Percentiles rank a stretch among this genome's conserved stretches.
Conservation (phyloP, 106 monocot genomes). For the Acorus calamus region DNA sequence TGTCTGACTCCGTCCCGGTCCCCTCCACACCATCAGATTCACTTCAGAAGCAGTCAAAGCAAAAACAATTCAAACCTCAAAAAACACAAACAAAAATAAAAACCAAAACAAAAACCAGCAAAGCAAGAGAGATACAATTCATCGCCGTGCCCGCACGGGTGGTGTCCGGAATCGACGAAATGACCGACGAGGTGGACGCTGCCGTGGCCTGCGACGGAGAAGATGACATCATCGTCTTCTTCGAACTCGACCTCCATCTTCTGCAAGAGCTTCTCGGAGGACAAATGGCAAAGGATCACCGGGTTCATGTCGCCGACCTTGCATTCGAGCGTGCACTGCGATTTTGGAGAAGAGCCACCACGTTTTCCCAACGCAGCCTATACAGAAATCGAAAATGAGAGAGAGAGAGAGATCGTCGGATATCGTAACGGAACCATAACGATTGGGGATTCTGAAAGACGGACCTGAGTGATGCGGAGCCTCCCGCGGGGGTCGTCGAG, state of each 20-base stretch:
- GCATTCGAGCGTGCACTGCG: slow-evolving; percentile 54
- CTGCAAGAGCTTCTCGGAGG: slow-evolving; percentile 36
- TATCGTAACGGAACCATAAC: background rate
- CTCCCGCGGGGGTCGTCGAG: slow-evolving; percentile 39
- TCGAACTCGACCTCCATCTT: slow-evolving; percentile 85
- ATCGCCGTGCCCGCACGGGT: slow-evolving; percentile 15
- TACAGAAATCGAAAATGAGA: background rate
- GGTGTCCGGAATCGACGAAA: slow-evolving; percentile 17
- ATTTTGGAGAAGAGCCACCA: slow-evolving; percentile 14
- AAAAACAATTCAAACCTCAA: background rate
- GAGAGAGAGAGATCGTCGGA: background rate
- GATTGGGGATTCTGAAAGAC: background rate
- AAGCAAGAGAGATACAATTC: slow-evolving; percentile 39
- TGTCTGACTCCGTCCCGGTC: slow-evolving; percentile 37
- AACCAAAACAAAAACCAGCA: background rate
- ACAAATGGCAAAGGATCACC: slow-evolving; percentile 55
- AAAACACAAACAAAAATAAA: background rate
- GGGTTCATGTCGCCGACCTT: slow-evolving; percentile 63
- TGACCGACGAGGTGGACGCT: slow-evolving; percentile 78
- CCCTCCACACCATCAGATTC: slow-evolving; percentile 72
- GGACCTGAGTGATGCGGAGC: slow-evolving; percentile 82
- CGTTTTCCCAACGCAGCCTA: slow-evolving; percentile 62
- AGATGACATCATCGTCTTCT: slow-evolving; percentile 55
- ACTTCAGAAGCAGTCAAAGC: slow-evolving; percentile 36
- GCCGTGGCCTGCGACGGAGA: slow-evolving; percentile 70